phyloP scores from a whole-genome alignment of 805 yeast genomes.

The Sugiyamaella americana region DNA sequence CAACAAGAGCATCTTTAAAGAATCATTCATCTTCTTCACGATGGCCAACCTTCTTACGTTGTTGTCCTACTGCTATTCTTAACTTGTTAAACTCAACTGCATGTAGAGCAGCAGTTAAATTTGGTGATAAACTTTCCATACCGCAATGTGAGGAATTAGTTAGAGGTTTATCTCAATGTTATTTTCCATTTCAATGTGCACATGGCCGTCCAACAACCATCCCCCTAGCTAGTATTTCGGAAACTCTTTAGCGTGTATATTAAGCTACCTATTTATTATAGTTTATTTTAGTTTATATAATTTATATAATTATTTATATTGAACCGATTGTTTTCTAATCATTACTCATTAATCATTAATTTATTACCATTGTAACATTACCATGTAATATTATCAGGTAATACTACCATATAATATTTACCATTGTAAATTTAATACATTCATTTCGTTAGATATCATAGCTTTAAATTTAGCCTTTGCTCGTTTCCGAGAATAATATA shows the following conservation, averaged over 20 bases:
- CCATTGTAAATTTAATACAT: background rate
- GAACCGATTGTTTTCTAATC: too few relatives aligned
- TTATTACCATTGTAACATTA: too few relatives aligned
- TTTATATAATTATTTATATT: too few relatives aligned
- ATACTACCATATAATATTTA: too few relatives aligned
- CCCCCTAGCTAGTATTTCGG: slow-evolving; percentile 33
- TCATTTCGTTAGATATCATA: background rate
- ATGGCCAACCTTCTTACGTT: slow-evolving; percentile 38
- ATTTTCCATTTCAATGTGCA: slow-evolving; percentile 71
- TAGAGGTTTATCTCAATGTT: slow-evolving; percentile 40
- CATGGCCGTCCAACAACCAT: slow-evolving; percentile 76
- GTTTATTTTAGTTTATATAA: too few relatives aligned
- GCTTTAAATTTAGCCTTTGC: slow-evolving; percentile 20
- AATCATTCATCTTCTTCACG: background rate
- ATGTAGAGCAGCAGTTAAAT: slow-evolving; percentile 64
- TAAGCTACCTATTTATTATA: too few relatives aligned
- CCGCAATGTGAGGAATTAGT: slow-evolving; percentile 44
- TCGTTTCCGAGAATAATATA: slow-evolving; percentile 50
- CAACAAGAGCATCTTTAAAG: background rate
- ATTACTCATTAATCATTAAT: too few relatives aligned
- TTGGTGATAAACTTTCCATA: slow-evolving; percentile 49
- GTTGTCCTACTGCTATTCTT: slow-evolving; percentile 46
- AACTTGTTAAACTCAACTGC: slow-evolving; percentile 54
- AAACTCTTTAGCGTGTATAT: slow-evolving; percentile 1
- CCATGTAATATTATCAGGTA: too few relatives aligned